Base-by-base conservation (phyloP, 73 alveolate genomes). In the Paramecium sexaurelia region DNA sequence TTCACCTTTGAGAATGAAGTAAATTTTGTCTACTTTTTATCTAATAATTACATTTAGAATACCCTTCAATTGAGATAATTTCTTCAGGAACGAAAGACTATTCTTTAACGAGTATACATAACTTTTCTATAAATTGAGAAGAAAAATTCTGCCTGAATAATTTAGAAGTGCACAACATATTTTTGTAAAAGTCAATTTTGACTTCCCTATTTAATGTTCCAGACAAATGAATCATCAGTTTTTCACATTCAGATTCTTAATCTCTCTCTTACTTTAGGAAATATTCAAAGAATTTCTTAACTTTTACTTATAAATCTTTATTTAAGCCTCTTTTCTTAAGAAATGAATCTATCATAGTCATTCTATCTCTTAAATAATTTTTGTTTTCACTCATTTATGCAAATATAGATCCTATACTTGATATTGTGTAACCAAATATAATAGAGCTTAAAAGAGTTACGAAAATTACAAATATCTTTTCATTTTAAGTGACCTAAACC, bases 11-110 rank as follows among this genome's bases (percentile, higher is more conserved):
- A 88, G 51, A 39, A 88, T 88, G 20, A 88, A 88, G 15, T 88
- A 88, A n/a, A 88, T 67, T 19, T 37, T 68, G 27, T 69, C 87
- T 0, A 82, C 69, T n/a, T 69, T 82, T 43, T 75, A 88, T 29
- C 83, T 61, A 51, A 51, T 17, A 3, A 51, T 51, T 17, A 51
- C 15, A 15, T 17, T n/a, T n/a, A 11, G 6, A 61, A 10, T 61
- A 61, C 33, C 75, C 67, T 88, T 88, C 69, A 15, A 45, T 15
- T 4, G 73, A 88, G 8, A 88, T 88, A 0, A 71, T 69, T 68
- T 88, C 94, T 40, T 88, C 94, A 9, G 94, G 94, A 40, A 88
- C 87, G 13, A 88, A 88, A 1, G 94, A 88, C 41, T 88, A 36
- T 69, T 88, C 94, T 41, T 22, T 71, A 69, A 88, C 83, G 0